Percentiles rank a stretch among this genome's conserved stretches.
These are phyloP conservation scores for Colletotrichum falcatum DNA, from an alignment of 2,329 filamentous ascomycete genomes.

Conservation along the genomic window DNA sequence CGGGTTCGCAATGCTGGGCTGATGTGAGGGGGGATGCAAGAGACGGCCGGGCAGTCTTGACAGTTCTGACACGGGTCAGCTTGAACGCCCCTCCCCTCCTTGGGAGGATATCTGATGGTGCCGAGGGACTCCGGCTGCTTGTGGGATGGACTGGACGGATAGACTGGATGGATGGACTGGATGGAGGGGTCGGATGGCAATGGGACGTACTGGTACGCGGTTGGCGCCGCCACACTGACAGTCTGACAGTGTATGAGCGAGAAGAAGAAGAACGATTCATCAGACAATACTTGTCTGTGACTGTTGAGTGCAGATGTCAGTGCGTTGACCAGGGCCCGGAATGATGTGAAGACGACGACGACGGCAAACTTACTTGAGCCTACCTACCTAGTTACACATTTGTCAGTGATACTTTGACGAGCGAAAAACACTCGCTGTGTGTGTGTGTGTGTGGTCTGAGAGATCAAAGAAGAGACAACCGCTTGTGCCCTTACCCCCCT, in stretches of 20 bases:
- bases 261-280: conserved; percentile 16
- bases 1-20: conserved; percentile 19
- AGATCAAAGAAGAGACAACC: conserved; percentile 25
- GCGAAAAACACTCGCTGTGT: not conserved
- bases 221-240: conserved; percentile 14
- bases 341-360: conserved; percentile 3
- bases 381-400: not conserved
- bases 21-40: not conserved
- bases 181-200: no score
- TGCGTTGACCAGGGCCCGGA: not conserved
- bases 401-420: not conserved
- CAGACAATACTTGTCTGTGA: conserved; percentile 25
- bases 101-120: not conserved
- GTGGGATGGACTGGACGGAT: no score
- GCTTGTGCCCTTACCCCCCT: not conserved
- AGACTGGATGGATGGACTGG: no score
- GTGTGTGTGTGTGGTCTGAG: conserved; percentile 5
- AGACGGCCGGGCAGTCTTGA: not conserved
- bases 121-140: no score
- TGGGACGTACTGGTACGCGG: no score
- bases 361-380: conserved; percentile 4
- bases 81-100: not conserved
- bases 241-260: conserved; percentile 16
- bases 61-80: not conserved
- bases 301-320: conserved; percentile 18